Evolutionary conservation across 1,284 basidiomycete species (phyloP).

Genomic region (Fomitopsis betulina): DNA sequence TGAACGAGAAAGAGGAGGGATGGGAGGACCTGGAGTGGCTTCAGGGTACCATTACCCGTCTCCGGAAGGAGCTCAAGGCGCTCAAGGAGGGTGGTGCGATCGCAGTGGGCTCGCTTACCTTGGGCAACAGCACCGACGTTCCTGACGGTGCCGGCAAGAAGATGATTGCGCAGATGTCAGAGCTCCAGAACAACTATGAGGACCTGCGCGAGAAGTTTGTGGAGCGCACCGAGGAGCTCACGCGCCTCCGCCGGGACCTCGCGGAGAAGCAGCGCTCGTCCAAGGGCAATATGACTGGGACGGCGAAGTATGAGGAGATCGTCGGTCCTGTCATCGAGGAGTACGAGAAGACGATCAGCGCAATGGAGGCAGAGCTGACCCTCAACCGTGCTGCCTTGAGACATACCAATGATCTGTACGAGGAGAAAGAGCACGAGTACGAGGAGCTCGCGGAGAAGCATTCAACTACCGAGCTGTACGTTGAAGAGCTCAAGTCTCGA

Average conservation of each 20-base stretch:
- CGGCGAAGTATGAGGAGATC: conserved; percentile 89
- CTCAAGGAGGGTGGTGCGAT: conserved; percentile 62
- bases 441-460: conserved; percentile 62
- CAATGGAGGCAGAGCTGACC: conserved; percentile 92
- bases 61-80: conserved; percentile 82
- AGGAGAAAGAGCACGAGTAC: conserved; percentile 84
- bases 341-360: conserved; percentile 96
- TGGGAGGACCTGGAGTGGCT: conserved; percentile 99
- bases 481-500: conserved; percentile 80
- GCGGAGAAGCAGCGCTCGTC: conserved; percentile 63
- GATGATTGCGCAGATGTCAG: conserved; percentile 69
- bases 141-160: conserved; percentile 63
- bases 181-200: conserved; percentile 80
- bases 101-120: conserved; percentile 14
- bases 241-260: conserved; percentile 68
- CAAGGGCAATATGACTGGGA: conserved; percentile 54
- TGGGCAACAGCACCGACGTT: conserved; percentile 4
- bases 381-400: conserved; percentile 85
- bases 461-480: conserved; percentile 78
- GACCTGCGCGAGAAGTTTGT: conserved; percentile 80
- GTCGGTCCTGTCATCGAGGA: conserved; percentile 98
- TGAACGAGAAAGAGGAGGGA: conserved; percentile 94
- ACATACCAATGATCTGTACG: conserved; percentile 87
- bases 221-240: conserved; percentile 84
- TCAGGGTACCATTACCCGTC: conserved; percentile 77